A percentile compares a stretch with the other conserved stretches of the same genome.
Conservation (phyloP, 2,329 filamentous ascomycete species). For the Fusarium humuli region DNA sequence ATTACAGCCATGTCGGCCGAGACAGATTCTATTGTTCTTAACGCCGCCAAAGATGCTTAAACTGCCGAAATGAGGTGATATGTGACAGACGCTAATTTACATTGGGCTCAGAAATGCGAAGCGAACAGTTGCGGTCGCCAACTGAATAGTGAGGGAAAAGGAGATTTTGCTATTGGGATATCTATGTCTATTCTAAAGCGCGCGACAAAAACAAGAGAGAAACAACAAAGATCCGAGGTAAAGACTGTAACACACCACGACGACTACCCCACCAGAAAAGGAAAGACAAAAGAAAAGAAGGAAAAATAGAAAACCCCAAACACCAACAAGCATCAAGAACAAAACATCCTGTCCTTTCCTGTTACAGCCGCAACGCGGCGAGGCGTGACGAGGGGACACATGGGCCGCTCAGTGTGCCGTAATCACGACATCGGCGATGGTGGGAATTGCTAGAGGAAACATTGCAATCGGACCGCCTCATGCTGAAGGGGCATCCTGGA, state of each 20-base stretch:
- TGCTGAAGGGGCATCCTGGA: not conserved
- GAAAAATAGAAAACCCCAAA: not conserved
- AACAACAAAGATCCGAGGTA: not conserved
- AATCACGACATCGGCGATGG: not conserved
- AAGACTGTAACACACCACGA: not conserved
- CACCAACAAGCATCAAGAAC: not conserved
- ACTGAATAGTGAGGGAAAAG: not conserved
- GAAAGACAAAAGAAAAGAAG: not conserved
- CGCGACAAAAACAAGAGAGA: not conserved
- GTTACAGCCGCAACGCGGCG: not conserved
- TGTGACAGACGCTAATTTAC: not conserved
- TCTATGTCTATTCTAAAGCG: not conserved
- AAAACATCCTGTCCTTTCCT: not conserved
- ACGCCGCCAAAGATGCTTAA: not conserved
- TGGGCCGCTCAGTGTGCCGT: not conserved
- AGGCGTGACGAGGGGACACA: not conserved
- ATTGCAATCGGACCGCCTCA: not conserved
- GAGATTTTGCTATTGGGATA: not conserved
- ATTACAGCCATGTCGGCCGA: too few species aligned
- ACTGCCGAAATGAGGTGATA: not conserved
- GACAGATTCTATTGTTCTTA: not conserved
- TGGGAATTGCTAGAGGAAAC: not conserved
- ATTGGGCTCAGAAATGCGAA: not conserved
- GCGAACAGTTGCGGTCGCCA: accelerated
- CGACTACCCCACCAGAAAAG: not conserved